These are phyloP conservation scores for Umbelopsis sp. DNA, from an alignment of 192 early-diverging fungal species.

Conservation along the genomic window DNA sequence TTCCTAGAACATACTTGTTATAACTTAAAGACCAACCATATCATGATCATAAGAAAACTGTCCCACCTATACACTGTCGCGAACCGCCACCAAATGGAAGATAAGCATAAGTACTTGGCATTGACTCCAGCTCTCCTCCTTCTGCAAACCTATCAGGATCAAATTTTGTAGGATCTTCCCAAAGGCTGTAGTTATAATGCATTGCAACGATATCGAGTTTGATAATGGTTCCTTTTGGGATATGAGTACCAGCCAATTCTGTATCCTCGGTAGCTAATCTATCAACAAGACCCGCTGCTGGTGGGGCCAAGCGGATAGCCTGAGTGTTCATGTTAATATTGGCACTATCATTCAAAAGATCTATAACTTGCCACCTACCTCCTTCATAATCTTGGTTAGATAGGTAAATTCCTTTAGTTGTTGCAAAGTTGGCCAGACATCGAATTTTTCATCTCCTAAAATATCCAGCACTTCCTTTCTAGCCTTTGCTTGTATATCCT, in stretches of 20 bases:
- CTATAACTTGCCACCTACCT: constrained; percentile 28
- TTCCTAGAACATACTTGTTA: not conserved
- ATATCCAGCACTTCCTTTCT: constrained; percentile 27
- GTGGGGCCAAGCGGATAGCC: constrained; percentile 8
- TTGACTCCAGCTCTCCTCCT: not conserved
- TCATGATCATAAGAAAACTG: not conserved
- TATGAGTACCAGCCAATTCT: not conserved
- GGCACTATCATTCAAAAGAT: constrained; percentile 19
- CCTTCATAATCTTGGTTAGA: constrained; percentile 28
- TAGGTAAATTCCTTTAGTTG: constrained; percentile 41
- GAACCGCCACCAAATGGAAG: constrained; percentile 11
- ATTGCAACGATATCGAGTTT: constrained; percentile 14
- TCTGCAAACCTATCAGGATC: constrained; percentile 14
- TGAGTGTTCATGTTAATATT: constrained; percentile 35
- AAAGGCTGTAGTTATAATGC: constrained; percentile 12
- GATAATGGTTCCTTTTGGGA: constrained; percentile 24
- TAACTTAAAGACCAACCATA: not conserved
- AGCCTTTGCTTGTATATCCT: constrained; percentile 23
- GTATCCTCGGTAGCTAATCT: constrained; percentile 12
- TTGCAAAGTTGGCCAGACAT: constrained; percentile 32
- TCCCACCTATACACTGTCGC: constrained; percentile 20
- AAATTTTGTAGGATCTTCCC: constrained; percentile 8
- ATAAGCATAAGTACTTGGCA: not conserved
- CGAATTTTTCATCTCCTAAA: constrained; percentile 25
- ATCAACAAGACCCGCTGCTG: not conserved